Conservation (phyloP, 306 rosid species). For the Gillenia trifoliata region DNA sequence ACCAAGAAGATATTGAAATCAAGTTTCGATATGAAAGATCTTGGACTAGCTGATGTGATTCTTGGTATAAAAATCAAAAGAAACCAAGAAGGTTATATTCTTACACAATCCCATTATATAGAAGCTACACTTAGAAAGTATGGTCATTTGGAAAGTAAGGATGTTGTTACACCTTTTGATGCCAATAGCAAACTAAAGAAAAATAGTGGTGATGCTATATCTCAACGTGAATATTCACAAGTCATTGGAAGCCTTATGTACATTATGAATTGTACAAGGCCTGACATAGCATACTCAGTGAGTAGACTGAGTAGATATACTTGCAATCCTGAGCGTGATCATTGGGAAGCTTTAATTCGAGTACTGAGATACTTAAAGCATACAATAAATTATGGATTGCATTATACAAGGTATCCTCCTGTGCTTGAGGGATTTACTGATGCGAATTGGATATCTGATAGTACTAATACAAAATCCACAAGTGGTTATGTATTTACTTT, state of each 20-base stretch:
- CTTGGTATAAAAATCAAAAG: neutral
- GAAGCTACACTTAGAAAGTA: neutral
- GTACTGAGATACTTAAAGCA: neutral
- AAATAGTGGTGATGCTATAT: neutral
- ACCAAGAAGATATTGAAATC: neutral
- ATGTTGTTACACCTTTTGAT: no score
- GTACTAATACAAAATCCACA: neutral
- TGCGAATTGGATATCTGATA: neutral
- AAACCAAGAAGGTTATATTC: neutral
- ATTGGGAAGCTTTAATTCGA: neutral
- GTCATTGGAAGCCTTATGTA: conserved; percentile 1
- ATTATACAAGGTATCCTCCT: neutral
- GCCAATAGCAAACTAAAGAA: neutral
- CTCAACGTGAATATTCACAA: neutral
- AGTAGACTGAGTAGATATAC: neutral
- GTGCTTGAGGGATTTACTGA: neutral
- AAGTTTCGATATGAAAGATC: neutral
- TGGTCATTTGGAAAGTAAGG: no score
- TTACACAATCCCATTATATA: neutral
- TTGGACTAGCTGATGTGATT: neutral
- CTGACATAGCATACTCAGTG: neutral
- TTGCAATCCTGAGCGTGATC: neutral
- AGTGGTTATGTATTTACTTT: no score
- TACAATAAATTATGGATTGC: neutral
- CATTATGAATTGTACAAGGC: neutral